Percentiles rank a stretch among this genome's conserved stretches.
phyloP scores from a whole-genome alignment of 78 protist genomes.

The Pigoraptor vietnamica region DNA sequence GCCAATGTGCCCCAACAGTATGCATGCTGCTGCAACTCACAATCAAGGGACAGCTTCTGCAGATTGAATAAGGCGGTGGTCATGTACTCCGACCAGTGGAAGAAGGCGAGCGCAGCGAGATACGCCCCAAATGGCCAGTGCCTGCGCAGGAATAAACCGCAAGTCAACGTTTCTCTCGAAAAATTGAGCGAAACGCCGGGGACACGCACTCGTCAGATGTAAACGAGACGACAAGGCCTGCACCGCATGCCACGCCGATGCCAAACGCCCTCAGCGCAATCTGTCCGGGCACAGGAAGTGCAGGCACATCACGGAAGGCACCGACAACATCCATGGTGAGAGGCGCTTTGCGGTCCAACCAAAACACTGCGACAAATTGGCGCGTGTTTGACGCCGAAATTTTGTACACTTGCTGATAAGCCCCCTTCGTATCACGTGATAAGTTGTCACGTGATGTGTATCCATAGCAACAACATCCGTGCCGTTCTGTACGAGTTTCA shows the following conservation, averaged over 20 bases:
- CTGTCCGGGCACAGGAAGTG: neutral
- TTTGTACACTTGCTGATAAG: no score
- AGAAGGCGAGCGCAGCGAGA: neutral
- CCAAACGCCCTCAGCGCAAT: neutral
- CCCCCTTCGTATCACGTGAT: no score
- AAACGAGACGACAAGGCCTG: neutral
- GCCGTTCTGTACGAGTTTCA: no score
- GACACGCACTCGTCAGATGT: no score
- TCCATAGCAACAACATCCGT: no score
- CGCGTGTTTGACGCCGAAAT: no score
- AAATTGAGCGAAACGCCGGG: no score
- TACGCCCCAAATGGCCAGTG: neutral
- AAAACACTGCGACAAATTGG: no score
- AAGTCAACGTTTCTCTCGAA: no score
- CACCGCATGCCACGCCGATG: neutral
- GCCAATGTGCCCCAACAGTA: neutral
- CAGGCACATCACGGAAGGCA: neutral
- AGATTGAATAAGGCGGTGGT: neutral
- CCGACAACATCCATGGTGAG: no score
- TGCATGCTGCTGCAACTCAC: neutral
- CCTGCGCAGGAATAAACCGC: neutral
- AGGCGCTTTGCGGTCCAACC: no score
- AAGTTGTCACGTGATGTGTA: no score
- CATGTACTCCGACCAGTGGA: neutral
- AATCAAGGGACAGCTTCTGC: neutral